Base-by-base conservation (phyloP, 306 rosid species). In the Cercis canadensis region DNA sequence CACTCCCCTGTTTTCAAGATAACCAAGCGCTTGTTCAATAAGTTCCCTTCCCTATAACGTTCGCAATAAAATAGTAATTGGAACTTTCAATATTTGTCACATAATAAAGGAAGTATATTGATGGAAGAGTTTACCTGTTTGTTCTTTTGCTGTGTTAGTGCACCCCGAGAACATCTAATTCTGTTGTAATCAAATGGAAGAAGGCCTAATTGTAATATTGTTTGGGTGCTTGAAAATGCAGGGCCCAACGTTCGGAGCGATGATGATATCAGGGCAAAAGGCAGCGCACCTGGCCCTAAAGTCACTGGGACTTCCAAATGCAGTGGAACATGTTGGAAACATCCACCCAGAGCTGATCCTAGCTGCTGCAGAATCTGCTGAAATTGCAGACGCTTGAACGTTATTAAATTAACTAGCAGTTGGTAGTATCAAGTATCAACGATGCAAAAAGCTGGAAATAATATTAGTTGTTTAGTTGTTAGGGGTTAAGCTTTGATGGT, bases 191-290 rank as follows among this genome's bases (percentile, higher is more conserved):
- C 13, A 67, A 39, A 13, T 51, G 43, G 10, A 8, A 37, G 15
- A 33, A 58, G n/a, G 5, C 8, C 11, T 3, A 5, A 32, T 19
- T 5, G n/a, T n/a, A 10, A 8, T 52, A 39, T n/a, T 53, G 11
- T 16, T 18, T 33, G 62, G 16, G 0, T 0, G 1, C 51, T 5
- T 55, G 65, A 4, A 36, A 79, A 57, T 83, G 77, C 80, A 92
- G 95, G 95, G 98, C 56, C 98, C 98, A 21, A 89, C 98, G 8
- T 89, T 92, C 52, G 98, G 98, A 45, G 98, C 96, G 5, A 92
- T 89, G 98, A 88, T 92, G 96, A 88, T 92, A 37, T 92, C 96
- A 5, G 98, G 96, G 62, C 92, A 86, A 69, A 92, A 89, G 68
- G 98, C 98, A 45, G 98, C 98, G 0, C 98, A 92, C 73, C 53